phyloP scores from a whole-genome alignment of 73 alveolate species.

The Diophrys sp. region DNA sequence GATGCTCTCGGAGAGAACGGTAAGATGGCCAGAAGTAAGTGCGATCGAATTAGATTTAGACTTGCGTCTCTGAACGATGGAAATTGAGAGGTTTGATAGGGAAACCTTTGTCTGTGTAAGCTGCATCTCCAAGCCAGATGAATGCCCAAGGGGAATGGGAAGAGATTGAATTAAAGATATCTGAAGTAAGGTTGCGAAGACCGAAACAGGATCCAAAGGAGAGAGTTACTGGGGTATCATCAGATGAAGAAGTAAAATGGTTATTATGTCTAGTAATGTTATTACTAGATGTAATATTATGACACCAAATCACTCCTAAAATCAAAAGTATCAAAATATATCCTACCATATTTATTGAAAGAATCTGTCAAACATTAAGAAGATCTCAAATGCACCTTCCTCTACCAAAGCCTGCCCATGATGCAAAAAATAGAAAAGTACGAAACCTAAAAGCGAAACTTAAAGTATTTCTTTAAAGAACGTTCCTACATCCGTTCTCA shows the following conservation, averaged over 20 bases:
- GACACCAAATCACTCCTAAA: too few species aligned
- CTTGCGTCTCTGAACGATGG: not conserved
- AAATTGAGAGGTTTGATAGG: not conserved
- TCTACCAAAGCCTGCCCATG: too few species aligned
- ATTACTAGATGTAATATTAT: not conserved
- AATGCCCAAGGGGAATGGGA: conserved; percentile 24
- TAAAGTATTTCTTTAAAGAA: too few species aligned
- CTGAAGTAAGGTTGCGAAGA: not conserved
- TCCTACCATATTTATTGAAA: too few species aligned
- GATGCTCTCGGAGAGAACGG: not conserved
- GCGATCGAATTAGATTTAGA: conserved; percentile 50
- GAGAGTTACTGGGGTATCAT: conserved; percentile 2
- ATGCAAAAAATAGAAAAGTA: too few species aligned
- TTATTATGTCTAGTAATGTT: not conserved
- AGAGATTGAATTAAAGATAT: conserved; percentile 1
- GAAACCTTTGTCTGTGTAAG: conserved; percentile 37
- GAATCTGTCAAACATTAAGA: too few species aligned
- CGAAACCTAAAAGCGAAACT: too few species aligned
- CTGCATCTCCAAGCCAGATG: conserved; percentile 71
- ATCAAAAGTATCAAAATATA: too few species aligned
- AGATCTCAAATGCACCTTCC: too few species aligned
- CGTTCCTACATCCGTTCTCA: too few species aligned
- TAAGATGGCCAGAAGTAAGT: conserved; percentile 39
- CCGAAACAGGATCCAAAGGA: conserved; percentile 38
- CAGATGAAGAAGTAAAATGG: not conserved